Evolutionary conservation across 2,329 filamentous ascomycete species (phyloP), one percentile per base, ranked within the genome.

Genomic region (Arthrocladium fulminans): DNA sequence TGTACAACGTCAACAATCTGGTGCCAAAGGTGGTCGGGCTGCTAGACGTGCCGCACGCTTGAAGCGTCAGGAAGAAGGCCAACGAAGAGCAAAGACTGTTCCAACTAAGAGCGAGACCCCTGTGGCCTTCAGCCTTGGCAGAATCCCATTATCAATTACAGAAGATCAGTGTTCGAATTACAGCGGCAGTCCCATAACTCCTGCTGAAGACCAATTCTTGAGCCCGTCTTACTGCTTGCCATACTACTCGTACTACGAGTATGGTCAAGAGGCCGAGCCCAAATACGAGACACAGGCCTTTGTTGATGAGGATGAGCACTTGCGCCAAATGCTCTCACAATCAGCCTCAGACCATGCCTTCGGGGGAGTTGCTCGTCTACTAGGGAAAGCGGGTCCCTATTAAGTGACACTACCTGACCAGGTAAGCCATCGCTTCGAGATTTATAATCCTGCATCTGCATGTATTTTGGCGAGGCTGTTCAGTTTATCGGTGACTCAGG

Each of bases 21-120:
- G 67, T 48, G 64, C 65, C 8, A 68, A 63, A 54, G 67, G 66
- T 12, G 66, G 67, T 6, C 67, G 62, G 51, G 64, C 66, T 32
- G 61, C 63, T 13, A 67, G 65, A 52, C 59, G 61, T 53, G 57
- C 61, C 17, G 60, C 65, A 19, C 49, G 48, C 44, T 47, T 56
- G 38, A 54, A 54, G 38, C 51, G 51, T 22, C 52, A 48, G 34
- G 45, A 17, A 41, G 45, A 42, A 42, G 19, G 23, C 12, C 6
- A n/a, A n/a, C 45, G 44, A 39, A 13, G 30, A 25, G 17, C 45
- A 25, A 47, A 40, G 17, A 45, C 27, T 13, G 13, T 34, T 23
- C 42, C 17, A 23, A 13, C 44, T 9, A 15, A 15, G 13, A 24
- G n/a, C 22, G 38, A 41, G n/a, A 48, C 22, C 15, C 15, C 37